Evolutionary conservation across 345 rosid species (phyloP).

Genomic region (Syzygium aqueum): DNA sequence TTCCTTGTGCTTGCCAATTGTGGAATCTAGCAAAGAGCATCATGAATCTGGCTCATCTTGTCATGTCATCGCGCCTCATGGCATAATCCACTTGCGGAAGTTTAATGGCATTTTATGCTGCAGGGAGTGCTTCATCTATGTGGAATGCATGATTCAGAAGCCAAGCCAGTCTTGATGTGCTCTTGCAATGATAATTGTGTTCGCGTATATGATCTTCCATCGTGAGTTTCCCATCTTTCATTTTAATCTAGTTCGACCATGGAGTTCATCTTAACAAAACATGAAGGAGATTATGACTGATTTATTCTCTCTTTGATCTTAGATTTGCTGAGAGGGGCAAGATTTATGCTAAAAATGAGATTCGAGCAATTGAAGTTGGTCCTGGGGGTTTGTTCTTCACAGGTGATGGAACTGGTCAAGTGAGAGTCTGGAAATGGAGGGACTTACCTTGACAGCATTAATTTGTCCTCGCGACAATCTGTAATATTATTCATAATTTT

Average conservation of each 20-base stretch:
- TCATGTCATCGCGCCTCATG: neutral
- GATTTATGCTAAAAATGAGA: conserved; percentile 75
- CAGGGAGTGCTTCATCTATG: conserved; percentile 74
- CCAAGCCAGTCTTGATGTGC: conserved; percentile 73
- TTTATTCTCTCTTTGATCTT: neutral
- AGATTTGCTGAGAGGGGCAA: conserved; percentile 91
- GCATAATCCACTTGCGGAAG: neutral
- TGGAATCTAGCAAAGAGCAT: neutral
- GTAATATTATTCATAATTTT: neutral
- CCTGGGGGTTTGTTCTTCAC: conserved; percentile 87
- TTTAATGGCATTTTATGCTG: conserved; percentile 4
- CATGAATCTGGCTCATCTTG: neutral
- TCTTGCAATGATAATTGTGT: conserved; percentile 71
- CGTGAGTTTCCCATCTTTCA: conserved; percentile 50
- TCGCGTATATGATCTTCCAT: conserved; percentile 76
- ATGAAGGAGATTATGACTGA: neutral
- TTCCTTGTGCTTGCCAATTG: neutral
- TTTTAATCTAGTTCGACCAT: neutral
- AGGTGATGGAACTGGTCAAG: conserved; percentile 92
- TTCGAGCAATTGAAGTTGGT: conserved; percentile 70
- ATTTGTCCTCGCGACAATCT: neutral
- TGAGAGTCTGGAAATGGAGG: conserved; percentile 83
- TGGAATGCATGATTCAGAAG: conserved; percentile 80
- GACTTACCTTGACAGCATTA: conserved; percentile 8
- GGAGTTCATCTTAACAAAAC: neutral